Percentiles rank a stretch among this genome's conserved stretches.
These are phyloP conservation scores for Drechslerella dactyloides DNA, from an alignment of 2,329 filamentous ascomycete genomes.

Conservation along the genomic window DNA sequence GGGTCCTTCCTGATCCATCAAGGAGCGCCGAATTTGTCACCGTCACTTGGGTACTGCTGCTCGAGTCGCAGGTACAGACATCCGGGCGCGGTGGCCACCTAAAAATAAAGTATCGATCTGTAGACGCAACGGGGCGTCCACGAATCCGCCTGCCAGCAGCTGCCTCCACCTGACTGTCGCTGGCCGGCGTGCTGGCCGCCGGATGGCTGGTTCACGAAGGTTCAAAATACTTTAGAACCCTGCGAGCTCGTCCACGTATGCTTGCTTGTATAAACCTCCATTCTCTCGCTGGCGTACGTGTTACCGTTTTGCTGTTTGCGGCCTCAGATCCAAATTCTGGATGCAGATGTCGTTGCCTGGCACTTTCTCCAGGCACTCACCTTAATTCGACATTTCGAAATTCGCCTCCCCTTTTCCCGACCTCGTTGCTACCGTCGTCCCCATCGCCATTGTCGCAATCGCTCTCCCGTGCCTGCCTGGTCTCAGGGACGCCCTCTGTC, in stretches of 20 bases:
- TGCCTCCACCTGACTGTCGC: slow-evolving; percentile 3
- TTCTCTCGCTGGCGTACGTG: slow-evolving; percentile 3
- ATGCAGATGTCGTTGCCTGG: not conserved
- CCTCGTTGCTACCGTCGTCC: slow-evolving; percentile 1
- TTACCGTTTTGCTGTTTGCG: slow-evolving; percentile 11
- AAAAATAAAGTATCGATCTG: slow-evolving; percentile 47
- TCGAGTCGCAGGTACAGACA: slow-evolving; percentile 33
- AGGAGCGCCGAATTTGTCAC: slow-evolving; percentile 43
- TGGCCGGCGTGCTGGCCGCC: slow-evolving; percentile 16
- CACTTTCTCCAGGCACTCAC: not conserved
- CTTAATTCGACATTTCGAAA: slow-evolving; percentile 4
- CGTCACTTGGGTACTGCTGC: slow-evolving; percentile 21
- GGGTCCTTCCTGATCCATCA: slow-evolving; percentile 45
- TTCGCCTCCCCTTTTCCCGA: slow-evolving; percentile 17
- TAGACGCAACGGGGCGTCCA: slow-evolving; percentile 9
- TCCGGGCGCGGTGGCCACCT: slow-evolving; percentile 17
- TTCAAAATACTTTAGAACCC: not conserved
- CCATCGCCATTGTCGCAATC: not conserved
- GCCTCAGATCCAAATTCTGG: no score
- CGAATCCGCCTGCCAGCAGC: slow-evolving; percentile 17
- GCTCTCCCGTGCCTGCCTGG: not conserved
- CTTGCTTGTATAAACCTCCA: slow-evolving; percentile 1
- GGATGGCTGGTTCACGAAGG: slow-evolving; percentile 10
- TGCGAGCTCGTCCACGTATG: not conserved
- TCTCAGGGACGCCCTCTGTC: not conserved